A percentile compares a stretch with the other conserved stretches of the same genome.
Conservation (phyloP, 345 rosid species). For the Aquilaria malaccensis region DNA sequence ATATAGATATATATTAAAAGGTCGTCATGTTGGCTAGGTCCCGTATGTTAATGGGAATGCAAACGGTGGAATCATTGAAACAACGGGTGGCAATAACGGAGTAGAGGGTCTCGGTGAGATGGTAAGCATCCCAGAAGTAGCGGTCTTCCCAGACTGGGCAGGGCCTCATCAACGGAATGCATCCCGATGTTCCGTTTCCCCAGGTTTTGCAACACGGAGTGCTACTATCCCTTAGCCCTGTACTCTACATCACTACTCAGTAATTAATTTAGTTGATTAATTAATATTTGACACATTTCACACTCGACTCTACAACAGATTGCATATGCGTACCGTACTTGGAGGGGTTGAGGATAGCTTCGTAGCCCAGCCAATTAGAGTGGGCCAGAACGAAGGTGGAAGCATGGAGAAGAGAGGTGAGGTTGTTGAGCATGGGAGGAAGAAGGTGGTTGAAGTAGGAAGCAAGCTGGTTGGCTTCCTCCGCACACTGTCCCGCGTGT, state of each 20-base stretch:
- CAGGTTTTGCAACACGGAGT: constrained; percentile 41
- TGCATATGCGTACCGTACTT: constrained; percentile 20
- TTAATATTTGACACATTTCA: too few relatives aligned
- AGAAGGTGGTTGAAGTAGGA: constrained; percentile 25
- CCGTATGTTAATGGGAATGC: constrained; percentile 27
- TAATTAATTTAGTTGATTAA: too few relatives aligned
- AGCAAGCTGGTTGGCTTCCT: constrained; percentile 23
- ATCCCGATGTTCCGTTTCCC: constrained; percentile 33
- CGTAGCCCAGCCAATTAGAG: constrained; percentile 24
- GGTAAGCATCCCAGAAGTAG: constrained; percentile 46
- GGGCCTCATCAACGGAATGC: constrained; percentile 30
- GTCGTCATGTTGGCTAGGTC: constrained; percentile 12
- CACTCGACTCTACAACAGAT: too few relatives aligned
- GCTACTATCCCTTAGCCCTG: constrained; percentile 29
- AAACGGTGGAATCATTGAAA: constrained; percentile 22
- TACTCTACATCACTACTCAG: too few relatives aligned
- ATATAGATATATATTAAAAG: too few relatives aligned
- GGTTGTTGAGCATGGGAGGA: constrained; percentile 18
- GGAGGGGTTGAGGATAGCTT: constrained; percentile 33
- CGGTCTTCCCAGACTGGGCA: constrained; percentile 21
- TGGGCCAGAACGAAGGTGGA: constrained; percentile 24
- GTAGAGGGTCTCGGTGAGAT: constrained; percentile 25
- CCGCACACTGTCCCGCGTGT: constrained; percentile 25
- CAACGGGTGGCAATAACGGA: constrained; percentile 28
- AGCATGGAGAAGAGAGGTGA: constrained; percentile 21